Percentiles rank a stretch among this genome's conserved stretches.
Evolutionary conservation across 176 grass and related monocot genomes (phyloP).

Genomic region (Stipa capillata): DNA sequence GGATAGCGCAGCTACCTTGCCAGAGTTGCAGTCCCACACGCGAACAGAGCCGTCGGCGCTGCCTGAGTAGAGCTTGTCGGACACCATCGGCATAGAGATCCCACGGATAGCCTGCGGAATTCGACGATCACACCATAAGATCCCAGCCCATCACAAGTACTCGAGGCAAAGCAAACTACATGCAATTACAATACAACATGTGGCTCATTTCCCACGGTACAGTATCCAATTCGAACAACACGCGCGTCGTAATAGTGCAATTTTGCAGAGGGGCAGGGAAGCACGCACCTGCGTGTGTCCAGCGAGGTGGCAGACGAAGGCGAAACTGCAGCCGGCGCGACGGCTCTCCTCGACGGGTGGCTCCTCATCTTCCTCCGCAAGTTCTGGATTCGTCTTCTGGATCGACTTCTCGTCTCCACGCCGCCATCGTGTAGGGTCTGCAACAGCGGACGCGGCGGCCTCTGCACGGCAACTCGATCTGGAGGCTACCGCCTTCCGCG

Average conservation of each 20-base stretch:
- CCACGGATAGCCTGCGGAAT: constrained; percentile 23
- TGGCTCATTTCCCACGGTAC: not conserved
- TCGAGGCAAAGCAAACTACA: not conserved
- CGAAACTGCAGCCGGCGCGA: too few species aligned
- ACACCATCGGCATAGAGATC: constrained; percentile 29
- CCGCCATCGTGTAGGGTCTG: not conserved
- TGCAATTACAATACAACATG: not conserved
- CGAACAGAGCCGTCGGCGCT: constrained; percentile 31
- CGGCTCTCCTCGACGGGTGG: not conserved
- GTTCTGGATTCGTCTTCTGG: too few species aligned
- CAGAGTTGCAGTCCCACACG: constrained; percentile 28
- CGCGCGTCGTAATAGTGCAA: not conserved
- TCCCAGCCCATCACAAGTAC: not conserved
- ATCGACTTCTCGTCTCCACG: not conserved
- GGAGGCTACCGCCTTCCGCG: not conserved
- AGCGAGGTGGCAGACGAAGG: too few species aligned
- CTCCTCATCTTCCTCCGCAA: not conserved
- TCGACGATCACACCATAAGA: constrained; percentile 2
- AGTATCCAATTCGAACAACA: too few species aligned
- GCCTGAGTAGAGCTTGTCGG: constrained; percentile 35
- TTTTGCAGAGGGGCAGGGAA: too few species aligned
- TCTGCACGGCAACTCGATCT: not conserved
- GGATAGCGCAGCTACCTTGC: constrained; percentile 35
- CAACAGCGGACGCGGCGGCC: not conserved
- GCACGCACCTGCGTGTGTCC: too few species aligned